A percentile compares a stretch with the other conserved stretches of the same genome.
phyloP scores from a whole-genome alignment of 108 stramenopile genomes.

The Cyclotella sp. region DNA sequence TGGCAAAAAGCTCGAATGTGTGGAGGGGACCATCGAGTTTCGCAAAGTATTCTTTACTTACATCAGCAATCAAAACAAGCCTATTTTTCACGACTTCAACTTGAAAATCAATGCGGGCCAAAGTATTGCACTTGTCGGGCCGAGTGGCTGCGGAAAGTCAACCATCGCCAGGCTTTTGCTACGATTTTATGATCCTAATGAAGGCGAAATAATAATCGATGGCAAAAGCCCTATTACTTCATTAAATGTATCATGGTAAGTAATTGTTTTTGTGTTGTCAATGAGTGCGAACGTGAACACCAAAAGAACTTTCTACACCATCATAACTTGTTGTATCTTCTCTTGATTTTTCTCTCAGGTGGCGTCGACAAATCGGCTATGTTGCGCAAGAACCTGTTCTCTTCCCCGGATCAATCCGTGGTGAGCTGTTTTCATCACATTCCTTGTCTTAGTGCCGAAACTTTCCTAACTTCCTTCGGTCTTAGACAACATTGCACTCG shows the following conservation, averaged over 20 bases:
- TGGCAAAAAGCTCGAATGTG: slow-evolving; percentile 15
- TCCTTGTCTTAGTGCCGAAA: background rate
- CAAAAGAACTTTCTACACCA: background rate
- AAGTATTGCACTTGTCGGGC: slow-evolving; percentile 67
- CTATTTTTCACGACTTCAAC: slow-evolving; percentile 41
- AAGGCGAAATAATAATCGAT: slow-evolving; percentile 59
- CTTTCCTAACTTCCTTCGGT: background rate
- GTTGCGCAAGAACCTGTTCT: slow-evolving; percentile 72
- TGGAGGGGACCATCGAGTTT: slow-evolving; percentile 40
- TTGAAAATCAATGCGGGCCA: slow-evolving; percentile 53
- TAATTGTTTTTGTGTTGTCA: background rate
- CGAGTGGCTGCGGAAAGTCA: slow-evolving; percentile 73
- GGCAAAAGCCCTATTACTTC: slow-evolving; percentile 60
- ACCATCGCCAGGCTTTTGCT: slow-evolving; percentile 77
- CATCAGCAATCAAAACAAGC: slow-evolving; percentile 21
- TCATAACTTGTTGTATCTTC: background rate
- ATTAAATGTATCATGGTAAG: slow-evolving; percentile 61
- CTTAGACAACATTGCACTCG: slow-evolving; percentile 71
- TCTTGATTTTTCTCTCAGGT: slow-evolving; percentile 23
- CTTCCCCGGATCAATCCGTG: slow-evolving; percentile 67
- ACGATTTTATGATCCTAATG: slow-evolving; percentile 75
- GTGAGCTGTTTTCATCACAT: background rate
- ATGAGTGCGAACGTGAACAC: background rate
- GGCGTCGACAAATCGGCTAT: slow-evolving; percentile 63
- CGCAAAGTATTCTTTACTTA: slow-evolving; percentile 37